Evolutionary conservation across 176 grass and related monocot species (phyloP).

Genomic region (Musa itinerans): DNA sequence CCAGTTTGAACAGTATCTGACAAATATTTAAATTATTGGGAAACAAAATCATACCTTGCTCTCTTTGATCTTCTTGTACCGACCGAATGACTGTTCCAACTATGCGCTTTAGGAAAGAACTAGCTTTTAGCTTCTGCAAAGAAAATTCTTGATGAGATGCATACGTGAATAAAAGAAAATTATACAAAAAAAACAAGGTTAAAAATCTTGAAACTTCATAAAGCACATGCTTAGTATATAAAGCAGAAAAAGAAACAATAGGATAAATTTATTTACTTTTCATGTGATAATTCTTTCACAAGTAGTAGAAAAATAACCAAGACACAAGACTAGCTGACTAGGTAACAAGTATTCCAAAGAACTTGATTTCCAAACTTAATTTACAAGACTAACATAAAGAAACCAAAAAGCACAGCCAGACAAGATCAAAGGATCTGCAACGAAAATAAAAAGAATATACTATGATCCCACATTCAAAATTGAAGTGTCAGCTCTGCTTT

Average conservation of each 20-base stretch:
- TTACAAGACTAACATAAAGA: too few relatives aligned
- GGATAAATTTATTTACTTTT: not conserved
- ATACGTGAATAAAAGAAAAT: not conserved
- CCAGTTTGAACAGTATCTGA: too few relatives aligned
- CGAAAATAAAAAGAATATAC: too few relatives aligned
- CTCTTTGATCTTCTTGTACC: conserved; percentile 93
- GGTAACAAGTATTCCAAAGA: too few relatives aligned
- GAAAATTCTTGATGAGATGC: conserved; percentile 11
- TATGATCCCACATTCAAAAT: too few relatives aligned
- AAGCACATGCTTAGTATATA: not conserved
- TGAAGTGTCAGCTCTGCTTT: too few relatives aligned
- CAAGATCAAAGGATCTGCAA: too few relatives aligned
- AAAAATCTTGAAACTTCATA: not conserved
- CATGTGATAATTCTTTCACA: too few relatives aligned
- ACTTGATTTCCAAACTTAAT: too few relatives aligned
- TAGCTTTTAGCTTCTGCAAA: conserved; percentile 82
- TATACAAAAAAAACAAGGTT: not conserved
- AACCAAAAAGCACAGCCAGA: too few relatives aligned
- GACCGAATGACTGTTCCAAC: conserved; percentile 94
- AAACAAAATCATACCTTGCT: conserved; percentile 61
- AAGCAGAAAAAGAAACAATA: not conserved
- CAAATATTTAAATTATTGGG: not conserved
- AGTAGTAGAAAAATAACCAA: too few relatives aligned
- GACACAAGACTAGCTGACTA: too few relatives aligned
- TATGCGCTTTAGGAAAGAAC: conserved; percentile 85